Evolutionary conservation across 108 stramenopile genomes (phyloP), one percentile per base, ranked within the genome.

Genomic region (Nitzschia sp.): DNA sequence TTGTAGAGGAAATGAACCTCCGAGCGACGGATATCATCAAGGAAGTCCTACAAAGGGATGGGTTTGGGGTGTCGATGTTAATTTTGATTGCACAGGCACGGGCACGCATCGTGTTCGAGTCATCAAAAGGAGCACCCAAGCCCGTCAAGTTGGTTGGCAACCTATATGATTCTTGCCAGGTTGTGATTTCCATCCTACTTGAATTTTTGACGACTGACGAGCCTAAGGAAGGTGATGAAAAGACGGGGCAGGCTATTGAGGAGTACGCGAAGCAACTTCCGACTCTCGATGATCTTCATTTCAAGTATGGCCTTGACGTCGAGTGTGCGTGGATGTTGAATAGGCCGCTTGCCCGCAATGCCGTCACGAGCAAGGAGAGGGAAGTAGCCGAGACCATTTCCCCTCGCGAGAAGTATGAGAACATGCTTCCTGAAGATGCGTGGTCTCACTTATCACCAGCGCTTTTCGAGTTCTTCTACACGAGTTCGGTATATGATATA

Each of bases 391-490:
- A 67, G 3, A 3, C 23, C 2, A 38, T 38, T 24, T 30, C 59
- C 3, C 26, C 68, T 30, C 62, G 78, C 15, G 46, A 58, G 19
- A 13, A 28, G 31, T 64, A 81, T 46, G 24, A 73, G 66, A 2
- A 1, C 2, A 48, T 54, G 28, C 11, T 70, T 28, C 69, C 68
- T 15, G 71, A 83, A 42, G 66, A 58, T 65, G 74, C 76, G 0
- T 89, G 85, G 83, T 56, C 74, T 30, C 35, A 80, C 53, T 60
- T 96, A 1, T 73, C 87, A 8, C 66, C 63, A 24, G 34, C 55
- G 8, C 66, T 97, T 29, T 94, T 90, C 35, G 87, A 91, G 31
- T 69, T 62, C 9, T 97, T 97, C 74, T 92, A 80, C 66, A 72
- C 82, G 27, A 57, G 79, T 19, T 62, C 76, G 2, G 65, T 91